Evolutionary conservation across 164 flowering plant genomes (phyloP), one percentile per base, ranked within the genome.

Genomic region (Aristolochia contorta): DNA sequence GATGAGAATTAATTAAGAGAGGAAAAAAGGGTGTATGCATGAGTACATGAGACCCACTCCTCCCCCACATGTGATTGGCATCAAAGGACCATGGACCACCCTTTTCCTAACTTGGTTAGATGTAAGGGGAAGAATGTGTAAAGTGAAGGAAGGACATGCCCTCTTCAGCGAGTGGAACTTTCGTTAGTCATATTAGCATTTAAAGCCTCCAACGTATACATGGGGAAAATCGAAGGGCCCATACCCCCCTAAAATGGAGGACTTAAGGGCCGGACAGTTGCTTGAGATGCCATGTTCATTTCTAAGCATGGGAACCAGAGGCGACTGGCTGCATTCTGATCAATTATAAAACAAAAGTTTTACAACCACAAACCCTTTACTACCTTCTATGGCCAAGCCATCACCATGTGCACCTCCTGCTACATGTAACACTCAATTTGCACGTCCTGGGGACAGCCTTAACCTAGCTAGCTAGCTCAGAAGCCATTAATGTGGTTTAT

Each of bases 131-230:
- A 64, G 55, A 32, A 57, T 32, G 22, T 23, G 5, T 6, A 13
- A 30, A 54, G 63, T n/a, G 60, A 58, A 16, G 41, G 48, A 62
- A 58, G 12, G 21, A 49, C 61, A 12, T 57, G 51, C 56, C n/a
- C 57, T 46, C 41, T 21, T 49, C 12, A 14, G 43, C 43, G 32
- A 47, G 58, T 64, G 54, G 53, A 12, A 57, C 56, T 65, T 60
- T 54, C 56, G 43, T 43, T 37, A 54, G 62, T 49, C 68, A 52
- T 46, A 49, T 49, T 49, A 1, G 20, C 67, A 69, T 68, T 57
- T 37, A 37, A 66, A 51, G 68, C 69, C 68, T 33, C 59, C 27
- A 65, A 5, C 5, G 30, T 27, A 27, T 71, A 57, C 64, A 63
- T 66, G 71, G 54, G 45, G 53, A 55, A 56, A 50, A 64, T 50